Evolutionary conservation across 2,329 filamentous ascomycete species (phyloP).

Genomic region (Lojkania enalia): DNA sequence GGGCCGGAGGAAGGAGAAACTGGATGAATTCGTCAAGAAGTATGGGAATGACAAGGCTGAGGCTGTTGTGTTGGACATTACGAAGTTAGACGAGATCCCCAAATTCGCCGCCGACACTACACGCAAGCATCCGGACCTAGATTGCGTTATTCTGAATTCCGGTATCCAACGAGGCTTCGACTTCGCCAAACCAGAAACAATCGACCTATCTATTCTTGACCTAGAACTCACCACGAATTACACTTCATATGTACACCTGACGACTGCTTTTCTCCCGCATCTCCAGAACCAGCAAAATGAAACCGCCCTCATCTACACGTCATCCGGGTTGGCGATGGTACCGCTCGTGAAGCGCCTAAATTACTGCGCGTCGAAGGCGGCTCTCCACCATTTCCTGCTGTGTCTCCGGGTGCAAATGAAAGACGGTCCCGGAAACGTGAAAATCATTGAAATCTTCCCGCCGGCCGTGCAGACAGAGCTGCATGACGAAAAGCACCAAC

Average conservation of each 20-base stretch:
- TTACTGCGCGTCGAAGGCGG: slow-evolving; percentile 61
- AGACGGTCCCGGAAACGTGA: slow-evolving; percentile 51
- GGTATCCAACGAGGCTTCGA: slow-evolving; percentile 57
- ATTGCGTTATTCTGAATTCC: slow-evolving; percentile 57
- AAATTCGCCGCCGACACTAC: slow-evolving; percentile 49
- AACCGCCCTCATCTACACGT: slow-evolving; percentile 53
- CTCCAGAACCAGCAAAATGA: slow-evolving; percentile 51
- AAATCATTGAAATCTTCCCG: slow-evolving; percentile 60
- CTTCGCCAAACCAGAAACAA: slow-evolving; percentile 52
- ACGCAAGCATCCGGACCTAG: slow-evolving; percentile 53
- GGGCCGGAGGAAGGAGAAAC: slow-evolving; percentile 56
- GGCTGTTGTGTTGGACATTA: slow-evolving; percentile 55
- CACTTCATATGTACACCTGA: slow-evolving; percentile 53
- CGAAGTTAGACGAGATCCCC: slow-evolving; percentile 53
- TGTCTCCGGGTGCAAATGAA: slow-evolving; percentile 56
- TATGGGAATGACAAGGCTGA: slow-evolving; percentile 53
- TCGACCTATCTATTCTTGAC: slow-evolving; percentile 50
- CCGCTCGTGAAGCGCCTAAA: slow-evolving; percentile 54
- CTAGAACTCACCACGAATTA: slow-evolving; percentile 58
- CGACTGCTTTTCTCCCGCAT: slow-evolving; percentile 55
- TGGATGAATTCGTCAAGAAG: slow-evolving; percentile 53
- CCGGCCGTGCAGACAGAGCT: slow-evolving; percentile 62
- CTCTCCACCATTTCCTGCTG: slow-evolving; percentile 58
- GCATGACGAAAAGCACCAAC: slow-evolving; percentile 59
- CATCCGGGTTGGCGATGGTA: slow-evolving; percentile 55